phyloP scores from a whole-genome alignment of 2,329 filamentous ascomycete species.

The Penicillium sp. region DNA sequence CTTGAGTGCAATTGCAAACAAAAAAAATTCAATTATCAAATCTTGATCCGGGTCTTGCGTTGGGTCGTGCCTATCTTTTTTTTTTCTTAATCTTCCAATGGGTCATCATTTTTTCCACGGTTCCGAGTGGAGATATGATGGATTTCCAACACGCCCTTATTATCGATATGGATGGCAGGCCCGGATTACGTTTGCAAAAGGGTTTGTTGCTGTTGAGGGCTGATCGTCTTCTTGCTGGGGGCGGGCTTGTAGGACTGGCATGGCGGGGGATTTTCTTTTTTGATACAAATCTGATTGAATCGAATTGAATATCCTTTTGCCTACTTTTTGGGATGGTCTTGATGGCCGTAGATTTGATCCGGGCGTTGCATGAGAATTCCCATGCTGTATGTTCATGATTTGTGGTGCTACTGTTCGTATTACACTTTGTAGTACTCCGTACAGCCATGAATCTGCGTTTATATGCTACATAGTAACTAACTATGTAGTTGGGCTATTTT shows the following conservation, averaged over 20 bases:
- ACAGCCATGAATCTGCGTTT: neutral
- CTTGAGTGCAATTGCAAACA: slow-evolving; percentile 13
- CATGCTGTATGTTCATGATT: slow-evolving; percentile 3
- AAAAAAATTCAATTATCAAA: slow-evolving; percentile 10
- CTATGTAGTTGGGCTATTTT: neutral
- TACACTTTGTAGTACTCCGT: neutral
- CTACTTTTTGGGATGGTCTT: neutral
- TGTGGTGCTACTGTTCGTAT: neutral
- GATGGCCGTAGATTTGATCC: neutral
- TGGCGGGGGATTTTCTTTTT: slow-evolving; percentile 17
- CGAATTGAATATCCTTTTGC: slow-evolving; percentile 21
- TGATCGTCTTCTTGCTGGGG: slow-evolving; percentile 8
- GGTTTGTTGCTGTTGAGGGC: slow-evolving; percentile 1
- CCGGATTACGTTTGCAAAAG: slow-evolving; percentile 5
- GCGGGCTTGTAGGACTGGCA: slow-evolving; percentile 11
- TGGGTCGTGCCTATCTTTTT: neutral
- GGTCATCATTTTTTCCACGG: slow-evolving; percentile 2
- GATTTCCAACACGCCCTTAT: neutral
- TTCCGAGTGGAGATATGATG: slow-evolving; percentile 5
- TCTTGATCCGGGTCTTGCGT: slow-evolving; percentile 8
- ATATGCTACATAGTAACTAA: neutral
- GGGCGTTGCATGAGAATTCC: neutral
- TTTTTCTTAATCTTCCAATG: slow-evolving; percentile 4
- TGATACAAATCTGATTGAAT: slow-evolving; percentile 22
- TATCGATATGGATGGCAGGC: neutral